Base-by-base conservation (phyloP, 768 basidiomycete species). In the Termitomyces sp. region DNA sequence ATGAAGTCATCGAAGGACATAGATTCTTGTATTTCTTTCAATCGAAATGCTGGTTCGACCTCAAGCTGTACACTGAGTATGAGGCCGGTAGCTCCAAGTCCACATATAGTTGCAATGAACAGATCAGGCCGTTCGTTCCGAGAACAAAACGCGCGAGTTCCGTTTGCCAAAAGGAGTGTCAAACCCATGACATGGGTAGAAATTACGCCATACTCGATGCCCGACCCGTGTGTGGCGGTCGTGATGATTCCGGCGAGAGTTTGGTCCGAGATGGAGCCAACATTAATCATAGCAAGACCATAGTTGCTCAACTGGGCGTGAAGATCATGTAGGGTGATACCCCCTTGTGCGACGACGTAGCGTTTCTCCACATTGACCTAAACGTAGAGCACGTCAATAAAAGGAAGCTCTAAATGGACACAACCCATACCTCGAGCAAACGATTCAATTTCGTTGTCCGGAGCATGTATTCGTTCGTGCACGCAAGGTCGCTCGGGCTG, bases 201-300 rank as follows among this genome's bases (percentile, higher is more conserved):
- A 62, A 98, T 83, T 61, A 93, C 90, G 55, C 85, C 84, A 74
- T 82, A 95, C 46, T 74, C 68, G 59, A 89, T 78, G 44, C 97
- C 96, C 13, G 92, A 87, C 54, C 95, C 97, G 77, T 99, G 97
- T 0, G 95, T 95, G 8, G 93, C 93, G 61, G 97, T 99, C 15
- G 93, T 87, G 67, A 98, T 80, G 65, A 95, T 84, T 46, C 97
- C 97, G 30, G 85, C 95, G 63, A 99, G 80, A 3, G 94, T 93
- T 72, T 98, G 96, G 70, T 97, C 95, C 37, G 94, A 96, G 67
- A 99, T 98, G 31, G 94, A 95, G 37, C 97, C 97, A 61, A 98
- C 81, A 72, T 91, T 96, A 67, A 82, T 86, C 84, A 99, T 88
- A 41, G 95, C 95, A 34, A 98, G 83, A 36, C 80, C 79, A 65